These are phyloP conservation scores for Starmerella lactis-condensi DNA, from an alignment of 805 yeast genomes.

Conservation along the genomic window DNA sequence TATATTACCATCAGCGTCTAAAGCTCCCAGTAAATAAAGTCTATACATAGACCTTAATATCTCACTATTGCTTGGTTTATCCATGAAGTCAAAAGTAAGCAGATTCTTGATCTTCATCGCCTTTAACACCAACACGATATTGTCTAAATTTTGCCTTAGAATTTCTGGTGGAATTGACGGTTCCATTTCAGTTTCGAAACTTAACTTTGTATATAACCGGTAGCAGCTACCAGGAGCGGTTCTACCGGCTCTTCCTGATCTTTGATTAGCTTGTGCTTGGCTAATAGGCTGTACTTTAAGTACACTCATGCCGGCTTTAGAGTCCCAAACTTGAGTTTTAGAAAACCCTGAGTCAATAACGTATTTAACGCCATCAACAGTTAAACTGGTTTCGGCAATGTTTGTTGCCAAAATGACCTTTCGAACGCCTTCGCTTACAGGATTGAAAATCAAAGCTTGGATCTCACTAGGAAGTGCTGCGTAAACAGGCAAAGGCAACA, in stretches of 20 bases:
- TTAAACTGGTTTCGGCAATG: conserved; percentile 91
- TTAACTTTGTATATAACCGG: conserved; percentile 67
- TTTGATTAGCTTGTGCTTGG: conserved; percentile 85
- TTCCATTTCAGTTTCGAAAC: conserved; percentile 59
- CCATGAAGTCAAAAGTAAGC: conserved; percentile 73
- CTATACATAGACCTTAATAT: conserved; percentile 60
- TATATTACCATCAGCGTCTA: conserved; percentile 62
- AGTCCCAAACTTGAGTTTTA: conserved; percentile 77
- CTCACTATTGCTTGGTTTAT: conserved; percentile 61
- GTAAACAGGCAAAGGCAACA: conserved; percentile 71
- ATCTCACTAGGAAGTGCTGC: conserved; percentile 76
- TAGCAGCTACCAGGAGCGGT: conserved; percentile 94
- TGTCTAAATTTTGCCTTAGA: conserved; percentile 59
- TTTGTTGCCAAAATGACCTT: conserved; percentile 90
- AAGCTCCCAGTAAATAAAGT: conserved; percentile 72
- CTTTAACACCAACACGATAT: conserved; percentile 55
- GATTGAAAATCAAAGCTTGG: conserved; percentile 67
- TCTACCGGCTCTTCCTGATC: conserved; percentile 97
- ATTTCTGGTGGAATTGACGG: conserved; percentile 80
- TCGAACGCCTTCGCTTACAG: conserved; percentile 59
- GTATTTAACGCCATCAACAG: conserved; percentile 86
- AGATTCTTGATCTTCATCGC: conserved; percentile 75
- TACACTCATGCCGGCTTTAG: conserved; percentile 75
- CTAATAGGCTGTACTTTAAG: conserved; percentile 77
- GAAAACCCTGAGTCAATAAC: conserved; percentile 93